These are phyloP conservation scores for Fraxinus pennsylvanica DNA, from an alignment of 257 asterid species.

Conservation along the genomic window DNA sequence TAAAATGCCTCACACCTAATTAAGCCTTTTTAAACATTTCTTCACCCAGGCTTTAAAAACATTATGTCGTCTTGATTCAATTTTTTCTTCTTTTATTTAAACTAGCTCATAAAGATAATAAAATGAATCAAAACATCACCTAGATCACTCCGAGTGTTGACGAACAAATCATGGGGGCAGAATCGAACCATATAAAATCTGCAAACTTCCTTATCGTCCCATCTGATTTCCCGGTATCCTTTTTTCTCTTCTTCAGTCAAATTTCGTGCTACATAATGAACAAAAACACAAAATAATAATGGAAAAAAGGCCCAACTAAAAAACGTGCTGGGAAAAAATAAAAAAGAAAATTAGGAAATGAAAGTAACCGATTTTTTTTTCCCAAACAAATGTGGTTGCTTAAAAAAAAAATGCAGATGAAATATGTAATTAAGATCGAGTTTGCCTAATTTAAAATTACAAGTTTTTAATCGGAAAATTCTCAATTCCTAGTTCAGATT, in stretches of 20 bases:
- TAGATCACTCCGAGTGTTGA: slow-evolving; percentile 88
- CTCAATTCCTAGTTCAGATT: not conserved
- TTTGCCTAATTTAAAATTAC: not conserved
- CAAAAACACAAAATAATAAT: slow-evolving; percentile 20
- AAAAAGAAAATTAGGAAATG: not conserved
- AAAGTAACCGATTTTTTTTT: not conserved
- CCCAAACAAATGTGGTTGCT: not conserved
- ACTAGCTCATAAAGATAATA: not conserved
- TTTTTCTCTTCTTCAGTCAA: slow-evolving; percentile 91
- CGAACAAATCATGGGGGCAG: slow-evolving; percentile 96
- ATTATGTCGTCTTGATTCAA: not conserved
- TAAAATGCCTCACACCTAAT: not conserved
- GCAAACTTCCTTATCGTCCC: slow-evolving; percentile 96
- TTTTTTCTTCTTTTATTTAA: not conserved
- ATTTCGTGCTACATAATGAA: slow-evolving; percentile 64
- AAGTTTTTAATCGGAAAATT: slow-evolving; percentile 5
- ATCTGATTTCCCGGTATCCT: slow-evolving; percentile 78
- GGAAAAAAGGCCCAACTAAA: not conserved
- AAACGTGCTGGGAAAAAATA: not conserved
- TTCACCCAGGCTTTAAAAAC: not conserved
- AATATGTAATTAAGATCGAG: not conserved
- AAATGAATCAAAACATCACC: slow-evolving; percentile 42
- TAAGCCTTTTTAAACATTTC: not conserved
- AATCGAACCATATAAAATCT: slow-evolving; percentile 89
- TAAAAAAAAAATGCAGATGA: not conserved